These are phyloP conservation scores for Saccharomycopsis lassenensis DNA, from an alignment of 805 yeast species.

Conservation along the genomic window DNA sequence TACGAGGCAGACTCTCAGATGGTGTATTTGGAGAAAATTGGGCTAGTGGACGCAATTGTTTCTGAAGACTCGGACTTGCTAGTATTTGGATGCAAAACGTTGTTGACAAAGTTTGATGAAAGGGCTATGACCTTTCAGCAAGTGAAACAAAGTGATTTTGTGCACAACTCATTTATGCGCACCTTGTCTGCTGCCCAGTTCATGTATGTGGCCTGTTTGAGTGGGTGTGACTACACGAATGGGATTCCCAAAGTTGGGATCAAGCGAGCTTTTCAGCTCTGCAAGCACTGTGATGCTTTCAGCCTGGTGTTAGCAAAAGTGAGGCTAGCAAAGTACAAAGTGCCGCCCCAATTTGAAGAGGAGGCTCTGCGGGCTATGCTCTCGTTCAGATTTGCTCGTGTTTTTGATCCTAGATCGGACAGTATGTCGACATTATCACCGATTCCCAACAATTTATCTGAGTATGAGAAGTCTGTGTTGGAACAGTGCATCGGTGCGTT, in stretches of 20 bases:
- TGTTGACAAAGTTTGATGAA: constrained; percentile 77
- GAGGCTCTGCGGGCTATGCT: constrained; percentile 58
- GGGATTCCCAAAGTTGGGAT: constrained; percentile 80
- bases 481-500: constrained; percentile 23
- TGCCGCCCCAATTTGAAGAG: constrained; percentile 47
- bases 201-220: constrained; percentile 67
- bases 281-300: constrained; percentile 38
- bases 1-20: constrained; percentile 97
- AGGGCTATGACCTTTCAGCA: constrained; percentile 37
- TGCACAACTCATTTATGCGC: too few species aligned
- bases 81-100: constrained; percentile 68
- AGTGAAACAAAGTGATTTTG: too few species aligned
- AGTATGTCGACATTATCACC: constrained; percentile 48
- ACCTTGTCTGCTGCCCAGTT: constrained; percentile 45
- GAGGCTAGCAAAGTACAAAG: constrained; percentile 43
- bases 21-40: constrained; percentile 73
- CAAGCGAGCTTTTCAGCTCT: constrained; percentile 56
- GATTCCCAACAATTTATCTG: constrained; percentile 29
- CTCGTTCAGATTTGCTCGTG: constrained; percentile 80
- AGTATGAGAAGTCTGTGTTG: constrained; percentile 20
- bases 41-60: constrained; percentile 72
- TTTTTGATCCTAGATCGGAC: constrained; percentile 53
- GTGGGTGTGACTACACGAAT: constrained; percentile 95
- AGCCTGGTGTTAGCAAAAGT: constrained; percentile 48
- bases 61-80: constrained; percentile 92